Evolutionary conservation across 148 eudicot species (phyloP), one percentile per base, ranked within the genome.

Genomic region (Rhododendron molle): DNA sequence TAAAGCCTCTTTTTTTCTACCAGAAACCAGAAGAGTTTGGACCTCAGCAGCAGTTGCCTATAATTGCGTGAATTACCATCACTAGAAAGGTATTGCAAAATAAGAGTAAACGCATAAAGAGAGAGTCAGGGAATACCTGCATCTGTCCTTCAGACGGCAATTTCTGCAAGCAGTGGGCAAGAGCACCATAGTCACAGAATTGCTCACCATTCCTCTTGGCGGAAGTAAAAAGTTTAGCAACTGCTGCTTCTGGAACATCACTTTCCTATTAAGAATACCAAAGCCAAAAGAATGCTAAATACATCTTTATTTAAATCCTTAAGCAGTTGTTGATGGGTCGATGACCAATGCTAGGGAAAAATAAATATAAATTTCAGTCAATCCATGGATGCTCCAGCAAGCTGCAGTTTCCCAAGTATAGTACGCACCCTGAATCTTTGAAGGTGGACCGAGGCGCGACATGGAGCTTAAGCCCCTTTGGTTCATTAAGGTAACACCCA

Each of bases 1-100:
- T 54, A 96, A 83, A 38, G 98, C 98, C 87, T 96, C 98, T 84
- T 85, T 92, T 90, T 89, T 96, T 90, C 91, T 93, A 82, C 98
- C 98, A 88, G 95, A 91, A 79, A 94, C 98, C 87, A 96, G 92
- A 90, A 96, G 96, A 85, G 86, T 89, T 90, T 96, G 96, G 81
- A 96, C 95, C 89, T 93, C 96, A 80, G 88, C 86, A 84, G 98
- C 98, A 32, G 95, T 92, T 77, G 90, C 96, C 98, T 96, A 87
- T 16, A 86, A 81, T 73, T 82, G 85, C 5, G 46, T 44, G 77
- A 83, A 34, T 77, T 82, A 82, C 84, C n/a, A 67, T 52, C 10
- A 83, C 80, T 77, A 82, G 58, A 52, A 46, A 84, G 28, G 44
- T 11, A 47, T 67, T 76, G 78, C 81, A 50, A 85, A 32, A 44